Conservation (phyloP, 768 basidiomycete species). For the Rubroboletus satanas region DNA sequence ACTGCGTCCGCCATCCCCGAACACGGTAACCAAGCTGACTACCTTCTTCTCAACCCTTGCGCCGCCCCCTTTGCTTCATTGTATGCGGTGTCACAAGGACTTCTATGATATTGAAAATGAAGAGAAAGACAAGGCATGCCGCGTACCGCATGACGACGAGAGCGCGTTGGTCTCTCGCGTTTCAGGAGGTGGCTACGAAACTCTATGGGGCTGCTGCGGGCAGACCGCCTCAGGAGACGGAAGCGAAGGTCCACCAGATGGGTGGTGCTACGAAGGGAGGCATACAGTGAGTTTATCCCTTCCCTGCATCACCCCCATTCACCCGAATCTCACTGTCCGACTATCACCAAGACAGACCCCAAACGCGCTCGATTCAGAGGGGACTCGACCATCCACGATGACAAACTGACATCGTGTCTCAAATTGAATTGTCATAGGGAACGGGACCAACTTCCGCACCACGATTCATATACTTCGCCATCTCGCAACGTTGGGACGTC, state of each 20-base stretch:
- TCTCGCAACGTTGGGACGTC: conserved; percentile 4
- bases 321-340: background rate
- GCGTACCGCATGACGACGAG: conserved; percentile 75
- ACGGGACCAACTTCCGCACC: conserved; percentile 18
- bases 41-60: conserved; percentile 58
- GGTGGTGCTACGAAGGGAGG: conserved; percentile 83
- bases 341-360: conserved; percentile 54
- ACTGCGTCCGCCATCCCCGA: conserved; percentile 29
- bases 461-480: background rate
- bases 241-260: conserved; percentile 79
- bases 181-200: conserved; percentile 40
- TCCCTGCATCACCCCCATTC: background rate
- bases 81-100: conserved; percentile 67
- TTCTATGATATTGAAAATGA: conserved; percentile 71
- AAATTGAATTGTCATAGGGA: conserved; percentile 51
- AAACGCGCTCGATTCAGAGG: conserved; percentile 78
- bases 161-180: conserved; percentile 70
- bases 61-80: conserved; percentile 69
- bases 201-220: conserved; percentile 73
- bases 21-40: conserved; percentile 45
- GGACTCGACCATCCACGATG: conserved; percentile 61
- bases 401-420: conserved; percentile 64
- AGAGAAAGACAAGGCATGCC: conserved; percentile 56
- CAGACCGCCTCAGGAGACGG: conserved; percentile 71
- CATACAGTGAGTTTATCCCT: conserved; percentile 49